phyloP scores from a whole-genome alignment of 345 rosid species.

The Arabidopsis arenosa region DNA sequence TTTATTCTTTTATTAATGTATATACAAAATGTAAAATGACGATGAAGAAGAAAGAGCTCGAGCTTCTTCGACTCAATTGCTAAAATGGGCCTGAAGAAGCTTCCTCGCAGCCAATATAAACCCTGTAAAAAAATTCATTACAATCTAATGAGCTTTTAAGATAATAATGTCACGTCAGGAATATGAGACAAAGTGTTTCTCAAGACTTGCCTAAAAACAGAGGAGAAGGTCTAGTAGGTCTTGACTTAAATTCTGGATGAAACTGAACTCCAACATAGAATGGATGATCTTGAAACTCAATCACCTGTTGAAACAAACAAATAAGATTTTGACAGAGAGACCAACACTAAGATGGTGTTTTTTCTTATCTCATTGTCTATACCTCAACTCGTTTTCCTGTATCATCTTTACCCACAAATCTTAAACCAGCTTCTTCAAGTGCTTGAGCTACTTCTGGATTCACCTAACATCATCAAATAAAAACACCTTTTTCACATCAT shows the following conservation, averaged over 20 bases:
- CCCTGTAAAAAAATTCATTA: conserved; percentile 52
- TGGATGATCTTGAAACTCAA: conserved; percentile 78
- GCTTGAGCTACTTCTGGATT: conserved; percentile 72
- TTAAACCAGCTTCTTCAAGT: conserved; percentile 86
- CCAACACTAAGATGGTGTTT: neutral
- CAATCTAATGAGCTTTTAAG: conserved; percentile 11
- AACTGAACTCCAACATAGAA: conserved; percentile 87
- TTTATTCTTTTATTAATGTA: conserved; percentile 12
- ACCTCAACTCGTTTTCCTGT: conserved; percentile 91
- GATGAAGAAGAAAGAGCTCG: conserved; percentile 33
- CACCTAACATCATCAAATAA: conserved; percentile 55
- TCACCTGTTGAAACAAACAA: conserved; percentile 50
- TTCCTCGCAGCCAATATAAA: conserved; percentile 78
- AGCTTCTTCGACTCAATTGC: conserved; percentile 28
- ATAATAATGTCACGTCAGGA: conserved; percentile 10
- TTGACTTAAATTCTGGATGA: conserved; percentile 96
- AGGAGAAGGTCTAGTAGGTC: conserved; percentile 88
- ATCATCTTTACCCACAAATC: conserved; percentile 94
- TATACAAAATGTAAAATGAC: conserved; percentile 25
- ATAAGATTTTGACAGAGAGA: conserved; percentile 4
- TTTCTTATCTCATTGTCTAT: neutral
- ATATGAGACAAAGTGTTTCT: conserved; percentile 16
- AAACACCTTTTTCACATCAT: conserved; percentile 22
- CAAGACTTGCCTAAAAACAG: conserved; percentile 72
- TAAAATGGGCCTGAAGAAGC: conserved; percentile 64